Conservation (phyloP, 225 moss, liverwort and hornwort species). For the Thuidium tamariscinum region DNA sequence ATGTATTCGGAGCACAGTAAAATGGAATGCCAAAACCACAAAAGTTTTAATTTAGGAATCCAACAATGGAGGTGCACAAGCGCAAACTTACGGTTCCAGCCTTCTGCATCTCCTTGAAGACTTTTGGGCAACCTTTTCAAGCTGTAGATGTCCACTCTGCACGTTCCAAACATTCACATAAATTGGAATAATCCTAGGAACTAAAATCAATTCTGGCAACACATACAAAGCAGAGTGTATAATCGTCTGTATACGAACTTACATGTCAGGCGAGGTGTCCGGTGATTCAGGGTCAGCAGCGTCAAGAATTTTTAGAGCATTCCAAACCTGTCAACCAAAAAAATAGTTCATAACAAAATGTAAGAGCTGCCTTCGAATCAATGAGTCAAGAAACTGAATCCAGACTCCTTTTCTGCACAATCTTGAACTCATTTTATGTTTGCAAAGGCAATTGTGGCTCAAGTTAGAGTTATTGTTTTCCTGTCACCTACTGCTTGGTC, state of each 20-base stretch:
- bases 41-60: background rate
- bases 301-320: slow-evolving; percentile 78
- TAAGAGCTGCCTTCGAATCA: background rate
- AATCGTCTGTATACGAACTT: background rate
- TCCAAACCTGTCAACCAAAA: slow-evolving; percentile 57
- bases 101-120: slow-evolving; percentile 49
- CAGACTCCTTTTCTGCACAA: background rate
- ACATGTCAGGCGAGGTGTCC: slow-evolving; percentile 52
- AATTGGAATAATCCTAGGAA: background rate
- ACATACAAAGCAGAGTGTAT: background rate
- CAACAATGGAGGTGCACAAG: background rate
- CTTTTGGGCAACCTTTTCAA: slow-evolving; percentile 49
- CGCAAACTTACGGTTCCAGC: slow-evolving; percentile 74
- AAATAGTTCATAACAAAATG: background rate
- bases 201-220: background rate
- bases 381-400: background rate
- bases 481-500: background rate
- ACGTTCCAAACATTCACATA: background rate
- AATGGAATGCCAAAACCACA: background rate
- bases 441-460: background rate
- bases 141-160: slow-evolving; percentile 85
- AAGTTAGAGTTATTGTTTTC: background rate
- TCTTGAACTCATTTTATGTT: background rate
- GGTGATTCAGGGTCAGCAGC: slow-evolving; percentile 53
- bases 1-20: background rate